phyloP scores from a whole-genome alignment of 2,329 filamentous ascomycete genomes.

The Venturia effusa region DNA sequence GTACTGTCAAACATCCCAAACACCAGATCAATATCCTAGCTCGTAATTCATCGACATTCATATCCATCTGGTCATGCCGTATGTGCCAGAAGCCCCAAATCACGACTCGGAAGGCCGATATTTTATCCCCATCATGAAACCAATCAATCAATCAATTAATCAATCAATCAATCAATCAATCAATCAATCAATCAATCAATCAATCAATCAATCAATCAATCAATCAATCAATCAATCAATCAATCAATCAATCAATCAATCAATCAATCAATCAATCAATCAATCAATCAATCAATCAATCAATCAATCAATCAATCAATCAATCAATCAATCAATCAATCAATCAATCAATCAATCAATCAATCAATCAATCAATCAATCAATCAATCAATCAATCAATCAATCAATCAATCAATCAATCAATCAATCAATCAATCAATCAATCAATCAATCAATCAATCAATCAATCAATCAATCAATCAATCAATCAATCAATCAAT shows the following conservation, averaged over 20 bases:
- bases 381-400: neutral
- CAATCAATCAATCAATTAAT: neutral
- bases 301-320: neutral
- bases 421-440: neutral
- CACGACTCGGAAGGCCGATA: neutral
- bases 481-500: neutral
- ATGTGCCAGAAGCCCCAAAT: neutral
- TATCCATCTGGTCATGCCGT: neutral
- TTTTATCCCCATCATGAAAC: neutral
- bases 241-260: neutral
- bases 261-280: neutral
- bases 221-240: neutral
- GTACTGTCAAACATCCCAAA: neutral
- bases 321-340: neutral
- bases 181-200: neutral
- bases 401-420: neutral
- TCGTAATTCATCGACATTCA: neutral
- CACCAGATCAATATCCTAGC: neutral
- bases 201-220: neutral
- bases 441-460: neutral
- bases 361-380: neutral
- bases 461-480: neutral
- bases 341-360: neutral
- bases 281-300: neutral
- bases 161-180: neutral